Evolutionary conservation across 176 grass and related monocot genomes (phyloP).

Genomic region (Ananas comosus): DNA sequence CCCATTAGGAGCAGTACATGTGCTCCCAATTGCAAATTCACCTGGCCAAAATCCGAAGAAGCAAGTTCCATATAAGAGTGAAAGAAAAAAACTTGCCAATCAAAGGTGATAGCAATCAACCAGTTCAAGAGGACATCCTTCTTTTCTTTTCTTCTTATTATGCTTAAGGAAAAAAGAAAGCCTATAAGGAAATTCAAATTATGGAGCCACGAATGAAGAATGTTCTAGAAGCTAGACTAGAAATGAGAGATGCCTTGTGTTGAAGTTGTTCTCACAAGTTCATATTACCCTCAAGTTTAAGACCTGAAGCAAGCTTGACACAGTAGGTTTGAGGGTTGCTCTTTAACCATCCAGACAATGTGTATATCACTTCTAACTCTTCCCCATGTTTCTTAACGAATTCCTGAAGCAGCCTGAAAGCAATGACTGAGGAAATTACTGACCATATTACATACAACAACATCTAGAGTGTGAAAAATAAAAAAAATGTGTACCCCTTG

Average conservation of each 20-base stretch:
- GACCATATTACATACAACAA: background rate
- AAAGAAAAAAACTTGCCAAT: too few relatives aligned
- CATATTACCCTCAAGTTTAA: slow-evolving; percentile 70
- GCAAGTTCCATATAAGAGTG: too few relatives aligned
- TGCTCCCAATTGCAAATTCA: too few relatives aligned
- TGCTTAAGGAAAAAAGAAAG: slow-evolving; percentile 8
- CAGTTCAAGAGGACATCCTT: too few relatives aligned
- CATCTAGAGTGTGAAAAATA: background rate
- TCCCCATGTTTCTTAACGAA: slow-evolving; percentile 48
- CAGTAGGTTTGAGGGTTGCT: slow-evolving; percentile 45
- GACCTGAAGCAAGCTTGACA: slow-evolving; percentile 72
- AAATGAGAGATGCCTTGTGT: background rate
- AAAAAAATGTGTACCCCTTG: slow-evolving; percentile 51
- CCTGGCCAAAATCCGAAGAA: too few relatives aligned
- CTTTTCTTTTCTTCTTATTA: background rate
- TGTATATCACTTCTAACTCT: slow-evolving; percentile 71
- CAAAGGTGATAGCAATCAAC: too few relatives aligned
- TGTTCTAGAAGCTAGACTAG: background rate
- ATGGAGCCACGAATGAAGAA: background rate
- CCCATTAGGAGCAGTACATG: too few relatives aligned
- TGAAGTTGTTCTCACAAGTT: background rate
- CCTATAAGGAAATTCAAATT: slow-evolving; percentile 3
- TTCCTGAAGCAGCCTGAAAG: slow-evolving; percentile 72
- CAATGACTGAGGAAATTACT: background rate
- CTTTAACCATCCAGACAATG: slow-evolving; percentile 85